phyloP scores from a whole-genome alignment of 2,329 filamentous ascomycete species.

The Aspergillus novoparasiticus region DNA sequence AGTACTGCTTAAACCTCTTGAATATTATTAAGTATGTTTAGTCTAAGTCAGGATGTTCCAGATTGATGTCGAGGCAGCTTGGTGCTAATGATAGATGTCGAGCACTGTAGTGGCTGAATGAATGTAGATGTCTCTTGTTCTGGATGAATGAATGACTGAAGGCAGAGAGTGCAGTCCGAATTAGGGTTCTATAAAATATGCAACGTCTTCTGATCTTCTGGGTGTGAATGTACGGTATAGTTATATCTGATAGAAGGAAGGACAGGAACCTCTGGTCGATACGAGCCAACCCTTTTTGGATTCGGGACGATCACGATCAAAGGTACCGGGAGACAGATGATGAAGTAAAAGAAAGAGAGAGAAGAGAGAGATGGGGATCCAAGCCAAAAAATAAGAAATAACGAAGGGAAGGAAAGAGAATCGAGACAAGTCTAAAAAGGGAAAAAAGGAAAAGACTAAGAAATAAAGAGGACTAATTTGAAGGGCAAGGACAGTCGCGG shows the following conservation, averaged over 20 bases:
- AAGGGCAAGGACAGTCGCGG: conserved; percentile 29
- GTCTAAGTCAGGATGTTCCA: conserved; percentile 13
- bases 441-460: conserved; percentile 28
- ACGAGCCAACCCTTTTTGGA: conserved; percentile 24
- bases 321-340: conserved; percentile 28
- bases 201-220: conserved; percentile 9
- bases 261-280: conserved; percentile 36
- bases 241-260: conserved; percentile 37
- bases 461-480: conserved; percentile 34
- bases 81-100: neutral
- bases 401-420: conserved; percentile 30
- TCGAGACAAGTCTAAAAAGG: conserved; percentile 31
- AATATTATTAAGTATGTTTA: conserved; percentile 16
- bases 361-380: conserved; percentile 28
- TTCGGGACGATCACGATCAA: conserved; percentile 21
- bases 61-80: conserved; percentile 2
- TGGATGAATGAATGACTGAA: conserved; percentile 40
- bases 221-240: conserved; percentile 6
- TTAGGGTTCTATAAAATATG: neutral
- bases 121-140: conserved; percentile 33
- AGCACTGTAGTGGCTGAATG: conserved; percentile 16
- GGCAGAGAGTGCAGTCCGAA: conserved; percentile 25
- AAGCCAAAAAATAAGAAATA: conserved; percentile 22
- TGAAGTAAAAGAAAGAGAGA: conserved; percentile 23
- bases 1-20: conserved; percentile 16